phyloP scores from a whole-genome alignment of 2,329 filamentous ascomycete species.

The Epichloe gansuensis region DNA sequence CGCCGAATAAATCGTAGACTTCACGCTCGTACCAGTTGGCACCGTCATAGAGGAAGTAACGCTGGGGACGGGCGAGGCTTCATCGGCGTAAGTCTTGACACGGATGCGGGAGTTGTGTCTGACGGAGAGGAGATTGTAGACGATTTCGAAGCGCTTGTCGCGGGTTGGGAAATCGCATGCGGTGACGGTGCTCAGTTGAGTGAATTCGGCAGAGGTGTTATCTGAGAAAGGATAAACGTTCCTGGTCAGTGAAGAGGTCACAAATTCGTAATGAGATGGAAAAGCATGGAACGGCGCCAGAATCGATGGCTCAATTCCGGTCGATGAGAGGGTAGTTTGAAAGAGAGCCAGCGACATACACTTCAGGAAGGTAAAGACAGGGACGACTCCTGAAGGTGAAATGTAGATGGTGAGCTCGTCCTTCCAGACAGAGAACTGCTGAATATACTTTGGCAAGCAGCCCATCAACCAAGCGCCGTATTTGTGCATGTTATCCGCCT shows the following conservation, averaged over 20 bases:
- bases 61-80: slow-evolving; percentile 85
- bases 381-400: slow-evolving; percentile 74
- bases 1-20: slow-evolving; percentile 93
- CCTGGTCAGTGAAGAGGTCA: background rate
- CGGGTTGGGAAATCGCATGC: slow-evolving; percentile 92
- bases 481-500: slow-evolving; percentile 77
- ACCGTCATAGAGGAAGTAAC: slow-evolving; percentile 80
- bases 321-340: background rate
- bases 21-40: slow-evolving; percentile 99
- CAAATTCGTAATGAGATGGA: background rate
- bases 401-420: slow-evolving; percentile 96
- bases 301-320: background rate
- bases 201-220: slow-evolving; percentile 96
- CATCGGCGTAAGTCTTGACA: slow-evolving; percentile 97
- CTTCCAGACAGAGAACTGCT: slow-evolving; percentile 99
- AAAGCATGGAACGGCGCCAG: background rate
- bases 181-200: slow-evolving; percentile 83
- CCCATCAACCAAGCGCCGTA: slow-evolving; percentile 97
- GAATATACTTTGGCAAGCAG: slow-evolving; percentile 92
- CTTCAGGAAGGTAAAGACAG: slow-evolving; percentile 90
- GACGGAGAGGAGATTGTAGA: slow-evolving; percentile 94
- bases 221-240: slow-evolving; percentile 30
- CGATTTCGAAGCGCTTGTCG: slow-evolving; percentile 91
- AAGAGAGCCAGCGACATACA: slow-evolving; percentile 28
- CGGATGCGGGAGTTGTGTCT: slow-evolving; percentile 93